Conservation (phyloP, 371 early-diverging fungal species). For the Choanephora cucurbitarum region DNA sequence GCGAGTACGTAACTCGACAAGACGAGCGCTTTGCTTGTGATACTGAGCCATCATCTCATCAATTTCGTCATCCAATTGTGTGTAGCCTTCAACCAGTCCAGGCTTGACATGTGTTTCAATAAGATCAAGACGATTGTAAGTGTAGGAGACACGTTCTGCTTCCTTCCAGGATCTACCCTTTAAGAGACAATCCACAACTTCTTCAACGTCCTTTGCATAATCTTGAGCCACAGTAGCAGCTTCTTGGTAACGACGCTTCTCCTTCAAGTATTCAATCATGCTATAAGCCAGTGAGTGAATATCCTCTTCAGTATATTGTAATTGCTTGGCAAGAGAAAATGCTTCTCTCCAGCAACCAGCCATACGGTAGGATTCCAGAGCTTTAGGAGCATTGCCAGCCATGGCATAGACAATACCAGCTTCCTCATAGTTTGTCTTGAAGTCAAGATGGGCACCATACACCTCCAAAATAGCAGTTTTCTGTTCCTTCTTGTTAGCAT, state of each 20-base stretch:
- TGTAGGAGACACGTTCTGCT: conserved; percentile 61
- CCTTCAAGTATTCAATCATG: conserved; percentile 54
- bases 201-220: conserved; percentile 68
- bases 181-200: conserved; percentile 62
- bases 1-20: conserved; percentile 56
- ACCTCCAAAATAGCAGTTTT: conserved; percentile 53
- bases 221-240: conserved; percentile 68
- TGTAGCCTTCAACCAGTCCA: conserved; percentile 65
- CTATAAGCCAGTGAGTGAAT: conserved; percentile 53
- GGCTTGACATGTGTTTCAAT: conserved; percentile 78
- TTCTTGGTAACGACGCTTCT: conserved; percentile 59
- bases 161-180: conserved; percentile 75
- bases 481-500: conserved; percentile 46
- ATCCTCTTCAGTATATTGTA: conserved; percentile 51
- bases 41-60: conserved; percentile 74
- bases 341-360: conserved; percentile 75
- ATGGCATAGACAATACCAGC: conserved; percentile 75
- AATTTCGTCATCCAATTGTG: conserved; percentile 69
- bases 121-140: conserved; percentile 63
- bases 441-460: conserved; percentile 68
- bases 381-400: conserved; percentile 62
- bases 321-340: conserved; percentile 65
- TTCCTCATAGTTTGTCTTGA: conserved; percentile 62
- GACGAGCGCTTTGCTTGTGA: conserved; percentile 60
- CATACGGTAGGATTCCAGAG: conserved; percentile 69